A percentile compares a stretch with the other conserved stretches of the same genome.
Evolutionary conservation across 148 eudicot species (phyloP).

Genomic region (Gaultheria prostrata): DNA sequence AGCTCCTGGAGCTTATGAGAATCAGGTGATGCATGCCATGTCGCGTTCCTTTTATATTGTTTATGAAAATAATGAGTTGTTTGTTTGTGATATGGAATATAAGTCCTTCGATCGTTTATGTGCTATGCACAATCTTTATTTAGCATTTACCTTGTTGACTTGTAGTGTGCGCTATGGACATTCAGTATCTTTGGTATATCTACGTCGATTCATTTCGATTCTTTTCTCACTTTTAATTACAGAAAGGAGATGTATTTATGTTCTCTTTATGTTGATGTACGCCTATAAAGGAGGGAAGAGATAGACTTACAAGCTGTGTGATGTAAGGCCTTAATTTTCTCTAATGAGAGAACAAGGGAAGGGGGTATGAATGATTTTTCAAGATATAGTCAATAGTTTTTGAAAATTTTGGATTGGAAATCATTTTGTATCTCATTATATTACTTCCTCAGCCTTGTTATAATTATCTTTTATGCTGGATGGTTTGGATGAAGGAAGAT

Average conservation of each 20-base stretch:
- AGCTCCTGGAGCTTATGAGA: constrained; percentile 80
- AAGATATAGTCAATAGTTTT: not conserved
- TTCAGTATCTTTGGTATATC: not conserved
- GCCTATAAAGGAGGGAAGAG: not conserved
- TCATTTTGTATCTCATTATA: not conserved
- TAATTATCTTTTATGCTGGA: not conserved
- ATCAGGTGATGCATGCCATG: constrained; percentile 41
- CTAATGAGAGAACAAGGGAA: not conserved
- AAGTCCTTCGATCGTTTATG: not conserved
- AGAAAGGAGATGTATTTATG: not conserved
- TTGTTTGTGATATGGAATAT: not conserved
- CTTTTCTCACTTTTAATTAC: not conserved
- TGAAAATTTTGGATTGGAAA: not conserved
- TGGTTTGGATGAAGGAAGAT: not conserved
- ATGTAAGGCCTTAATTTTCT: not conserved
- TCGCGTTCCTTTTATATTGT: not conserved
- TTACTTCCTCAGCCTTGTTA: not conserved
- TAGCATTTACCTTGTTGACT: too few relatives aligned
- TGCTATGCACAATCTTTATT: not conserved
- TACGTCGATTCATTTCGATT: not conserved
- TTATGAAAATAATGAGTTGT: not conserved
- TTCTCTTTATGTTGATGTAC: not conserved
- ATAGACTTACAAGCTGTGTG: not conserved
- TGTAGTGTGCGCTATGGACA: not conserved
- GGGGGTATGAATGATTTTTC: not conserved